Evolutionary conservation across 768 basidiomycete species (phyloP).

Genomic region (Leccinum obscurum): DNA sequence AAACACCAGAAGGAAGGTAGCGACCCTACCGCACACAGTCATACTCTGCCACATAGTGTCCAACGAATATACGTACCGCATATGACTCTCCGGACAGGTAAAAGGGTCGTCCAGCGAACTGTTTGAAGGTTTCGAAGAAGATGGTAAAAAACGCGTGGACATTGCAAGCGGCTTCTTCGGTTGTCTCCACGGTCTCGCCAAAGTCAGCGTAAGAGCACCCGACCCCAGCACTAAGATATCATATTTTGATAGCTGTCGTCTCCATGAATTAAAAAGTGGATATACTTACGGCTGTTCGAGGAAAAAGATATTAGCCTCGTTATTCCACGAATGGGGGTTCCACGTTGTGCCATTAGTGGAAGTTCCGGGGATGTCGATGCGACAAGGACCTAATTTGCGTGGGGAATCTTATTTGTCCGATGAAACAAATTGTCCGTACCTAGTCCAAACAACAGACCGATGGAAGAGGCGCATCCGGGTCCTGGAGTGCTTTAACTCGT

Average conservation of each 20-base stretch:
- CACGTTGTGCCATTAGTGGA: constrained; percentile 60
- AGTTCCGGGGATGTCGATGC: constrained; percentile 55
- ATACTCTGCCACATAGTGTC: background rate
- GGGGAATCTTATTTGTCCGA: constrained; percentile 5
- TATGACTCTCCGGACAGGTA: constrained; percentile 77
- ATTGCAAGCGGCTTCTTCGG: constrained; percentile 79
- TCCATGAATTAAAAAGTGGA: background rate
- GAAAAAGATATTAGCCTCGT: constrained; percentile 68
- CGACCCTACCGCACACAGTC: constrained; percentile 48
- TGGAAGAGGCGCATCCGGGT: constrained; percentile 54
- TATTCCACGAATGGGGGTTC: constrained; percentile 68
- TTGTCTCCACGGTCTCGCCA: constrained; percentile 67
- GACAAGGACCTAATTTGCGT: constrained; percentile 50
- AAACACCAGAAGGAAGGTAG: constrained; percentile 63
- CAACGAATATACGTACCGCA: constrained; percentile 47
- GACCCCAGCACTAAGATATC: constrained; percentile 53
- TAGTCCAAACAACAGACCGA: constrained; percentile 60
- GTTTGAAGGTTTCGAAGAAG: constrained; percentile 76
- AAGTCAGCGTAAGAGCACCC: constrained; percentile 73
- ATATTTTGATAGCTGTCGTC: background rate
- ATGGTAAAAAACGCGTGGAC: constrained; percentile 74
- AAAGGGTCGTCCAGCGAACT: constrained; percentile 66
- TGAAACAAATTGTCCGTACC: constrained; percentile 30
- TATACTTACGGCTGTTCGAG: constrained; percentile 57
- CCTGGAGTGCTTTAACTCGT: constrained; percentile 37